These are phyloP conservation scores for Colletotrichum euphorbiae DNA, from an alignment of 2,329 filamentous ascomycete genomes.

Conservation along the genomic window DNA sequence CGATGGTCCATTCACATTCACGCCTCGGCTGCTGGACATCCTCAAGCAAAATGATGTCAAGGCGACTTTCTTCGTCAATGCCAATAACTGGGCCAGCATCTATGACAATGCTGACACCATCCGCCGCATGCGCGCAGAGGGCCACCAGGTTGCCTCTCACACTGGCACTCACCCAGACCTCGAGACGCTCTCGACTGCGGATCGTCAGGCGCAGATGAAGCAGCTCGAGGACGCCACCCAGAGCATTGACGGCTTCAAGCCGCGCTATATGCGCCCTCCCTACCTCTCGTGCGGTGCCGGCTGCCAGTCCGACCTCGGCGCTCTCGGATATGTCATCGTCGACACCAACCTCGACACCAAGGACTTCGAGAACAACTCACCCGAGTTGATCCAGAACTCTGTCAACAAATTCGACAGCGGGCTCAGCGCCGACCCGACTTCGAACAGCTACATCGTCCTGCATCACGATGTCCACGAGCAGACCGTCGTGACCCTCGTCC, in stretches of 20 bases:
- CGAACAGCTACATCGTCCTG: slow-evolving; percentile 61
- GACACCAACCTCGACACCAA: slow-evolving; percentile 71
- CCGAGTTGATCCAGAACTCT: slow-evolving; percentile 60
- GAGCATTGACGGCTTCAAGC: slow-evolving; percentile 55
- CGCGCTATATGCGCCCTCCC: slow-evolving; percentile 58
- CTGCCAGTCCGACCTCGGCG: slow-evolving; percentile 34
- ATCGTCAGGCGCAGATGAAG: slow-evolving; percentile 54
- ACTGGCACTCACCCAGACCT: slow-evolving; percentile 59
- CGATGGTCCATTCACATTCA: slow-evolving; percentile 59
- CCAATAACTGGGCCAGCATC: slow-evolving; percentile 54
- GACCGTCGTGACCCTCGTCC: slow-evolving; percentile 34
- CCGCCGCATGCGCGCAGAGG: slow-evolving; percentile 53
- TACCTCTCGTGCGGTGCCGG: slow-evolving; percentile 55
- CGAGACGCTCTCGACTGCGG: slow-evolving; percentile 48
- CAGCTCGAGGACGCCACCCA: slow-evolving; percentile 59
- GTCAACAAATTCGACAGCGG: slow-evolving; percentile 51
- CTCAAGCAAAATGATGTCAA: slow-evolving; percentile 47
- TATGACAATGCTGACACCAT: slow-evolving; percentile 56
- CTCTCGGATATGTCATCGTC: slow-evolving; percentile 66
- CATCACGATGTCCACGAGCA: slow-evolving; percentile 64
- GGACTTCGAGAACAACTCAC: slow-evolving; percentile 66
- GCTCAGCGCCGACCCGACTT: slow-evolving; percentile 35
- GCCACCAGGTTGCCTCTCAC: slow-evolving; percentile 56
- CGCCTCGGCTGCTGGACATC: slow-evolving; percentile 54
- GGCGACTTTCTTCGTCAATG: slow-evolving; percentile 58